phyloP scores from a whole-genome alignment of 106 monocot genomes.

The Dendrobium catenatum region DNA sequence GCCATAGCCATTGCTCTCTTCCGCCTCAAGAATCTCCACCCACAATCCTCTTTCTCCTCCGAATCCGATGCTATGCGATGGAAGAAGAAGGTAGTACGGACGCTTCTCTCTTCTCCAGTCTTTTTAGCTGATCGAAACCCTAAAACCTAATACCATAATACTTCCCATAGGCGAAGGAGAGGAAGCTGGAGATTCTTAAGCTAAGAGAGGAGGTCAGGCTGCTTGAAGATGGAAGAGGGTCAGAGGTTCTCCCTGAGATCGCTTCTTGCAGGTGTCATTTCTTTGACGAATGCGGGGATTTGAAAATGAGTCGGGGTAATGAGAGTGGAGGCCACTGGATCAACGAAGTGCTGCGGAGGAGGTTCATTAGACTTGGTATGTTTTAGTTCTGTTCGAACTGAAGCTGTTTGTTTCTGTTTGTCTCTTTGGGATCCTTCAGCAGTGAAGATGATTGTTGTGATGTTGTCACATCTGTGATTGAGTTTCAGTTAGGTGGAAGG shows the following conservation, averaged over 20 bases:
- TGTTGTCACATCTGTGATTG: not conserved
- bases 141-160: not conserved
- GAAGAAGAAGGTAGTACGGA: constrained; percentile 55
- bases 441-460: not conserved
- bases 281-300: constrained; percentile 58
- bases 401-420: not conserved
- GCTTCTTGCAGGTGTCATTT: constrained; percentile 85
- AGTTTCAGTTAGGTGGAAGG: constrained; percentile 75
- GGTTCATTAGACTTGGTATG: constrained; percentile 72
- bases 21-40: constrained; percentile 44
- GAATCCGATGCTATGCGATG: constrained; percentile 40
- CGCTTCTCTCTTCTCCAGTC: not conserved
- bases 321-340: constrained; percentile 45
- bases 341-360: constrained; percentile 73
- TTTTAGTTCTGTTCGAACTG: not conserved
- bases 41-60: constrained; percentile 10
- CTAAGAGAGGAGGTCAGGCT: constrained; percentile 76
- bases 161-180: constrained; percentile 64
- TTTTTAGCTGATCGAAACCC: not conserved
- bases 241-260: constrained; percentile 34
- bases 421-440: not conserved
- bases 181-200: constrained; percentile 70
- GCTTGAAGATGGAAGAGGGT: constrained; percentile 51
- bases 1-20: constrained; percentile 67
- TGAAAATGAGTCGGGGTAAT: constrained; percentile 13